phyloP scores from a whole-genome alignment of 2,329 filamentous ascomycete species.

The Drechslera avenae region DNA sequence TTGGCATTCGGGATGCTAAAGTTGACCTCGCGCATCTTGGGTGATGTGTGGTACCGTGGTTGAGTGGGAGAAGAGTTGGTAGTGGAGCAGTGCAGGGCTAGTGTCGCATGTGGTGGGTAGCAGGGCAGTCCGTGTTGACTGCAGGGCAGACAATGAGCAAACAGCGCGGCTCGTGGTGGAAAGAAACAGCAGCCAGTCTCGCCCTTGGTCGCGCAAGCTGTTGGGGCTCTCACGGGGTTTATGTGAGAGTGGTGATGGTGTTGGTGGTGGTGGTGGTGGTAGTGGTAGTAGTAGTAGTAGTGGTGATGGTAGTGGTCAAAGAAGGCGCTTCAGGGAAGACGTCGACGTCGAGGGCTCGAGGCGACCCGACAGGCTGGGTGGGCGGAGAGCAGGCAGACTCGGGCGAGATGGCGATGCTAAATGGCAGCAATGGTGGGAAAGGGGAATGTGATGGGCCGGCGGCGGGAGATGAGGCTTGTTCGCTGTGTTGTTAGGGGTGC shows the following conservation, averaged over 20 bases:
- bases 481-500: constrained; percentile 42
- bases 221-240: constrained; percentile 9
- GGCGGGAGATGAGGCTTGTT: constrained; percentile 37
- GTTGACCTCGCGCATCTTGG: constrained; percentile 97
- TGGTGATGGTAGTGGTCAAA: constrained; percentile 4
- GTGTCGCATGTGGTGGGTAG: constrained; percentile 40
- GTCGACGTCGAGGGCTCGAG: constrained; percentile 19
- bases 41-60: constrained; percentile 21
- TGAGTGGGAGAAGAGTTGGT: constrained; percentile 15
- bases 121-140: constrained; percentile 15
- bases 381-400: constrained; percentile 13
- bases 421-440: constrained; percentile 16
- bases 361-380: constrained; percentile 18
- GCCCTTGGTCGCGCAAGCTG: neutral
- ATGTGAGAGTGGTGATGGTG: constrained; percentile 13
- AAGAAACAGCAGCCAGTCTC: neutral
- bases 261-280: constrained; percentile 1
- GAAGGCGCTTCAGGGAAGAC: constrained; percentile 17
- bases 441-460: constrained; percentile 28
- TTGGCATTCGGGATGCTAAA: constrained; percentile 99
- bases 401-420: constrained; percentile 7
- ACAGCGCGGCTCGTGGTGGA: constrained; percentile 11
- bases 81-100: constrained; percentile 39
- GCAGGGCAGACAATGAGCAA: constrained; percentile 16
- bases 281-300: constrained; percentile 7